Base-by-base conservation (phyloP, 2,329 filamentous ascomycete species). In the Apiospora hydei region DNA sequence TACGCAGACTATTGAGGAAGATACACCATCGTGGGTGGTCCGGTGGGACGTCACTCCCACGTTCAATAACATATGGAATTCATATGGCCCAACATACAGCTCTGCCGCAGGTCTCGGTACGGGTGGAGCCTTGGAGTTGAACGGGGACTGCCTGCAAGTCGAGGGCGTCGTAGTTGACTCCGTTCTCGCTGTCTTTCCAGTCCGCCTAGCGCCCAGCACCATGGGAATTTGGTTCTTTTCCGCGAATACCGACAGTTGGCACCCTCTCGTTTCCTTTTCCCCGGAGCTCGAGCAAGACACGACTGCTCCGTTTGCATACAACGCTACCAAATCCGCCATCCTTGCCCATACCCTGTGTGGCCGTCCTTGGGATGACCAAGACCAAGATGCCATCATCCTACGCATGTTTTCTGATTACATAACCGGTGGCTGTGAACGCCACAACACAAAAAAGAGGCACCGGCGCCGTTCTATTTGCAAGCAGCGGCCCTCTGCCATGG, bases 21-120 rank as follows among this genome's bases (percentile, higher is more conserved):
- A 51, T n/a, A 49, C 46, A 0, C 71, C 67, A 13, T 72, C 71
- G 44, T 72, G 67, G 51, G 68, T 72, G 14, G 43, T 70, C 41
- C 71, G 71, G 6, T 72, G 67, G 71, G 71, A 70, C 38, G 38
- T 53, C 18, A 51, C 44, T 18, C 43, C 66, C 47, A 44, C 49
- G 8, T 26, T 72, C 26, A 72, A 70, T 30, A 70, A 72, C n/a
- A 44, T 72, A 24, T 67, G 49, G 49, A 26, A 24, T 26, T 30
- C 49, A 11, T 11, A 53, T 4, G 30, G 14, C 24, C 49, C 14
- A 30, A 3, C 1, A 6, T 30, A 53, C 24, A 30, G 11, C 10
- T 8, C 49, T 53, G 49, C 24, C 5, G 10, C 24, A 30, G 49
- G 49, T 30, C 13, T 53, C 49, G 13, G 24, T 13, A 16, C 24